Percentiles rank a stretch among this genome's conserved stretches.
Evolutionary conservation across 768 basidiomycete genomes (phyloP).

Genomic region (Rhizopogon vulgaris): DNA sequence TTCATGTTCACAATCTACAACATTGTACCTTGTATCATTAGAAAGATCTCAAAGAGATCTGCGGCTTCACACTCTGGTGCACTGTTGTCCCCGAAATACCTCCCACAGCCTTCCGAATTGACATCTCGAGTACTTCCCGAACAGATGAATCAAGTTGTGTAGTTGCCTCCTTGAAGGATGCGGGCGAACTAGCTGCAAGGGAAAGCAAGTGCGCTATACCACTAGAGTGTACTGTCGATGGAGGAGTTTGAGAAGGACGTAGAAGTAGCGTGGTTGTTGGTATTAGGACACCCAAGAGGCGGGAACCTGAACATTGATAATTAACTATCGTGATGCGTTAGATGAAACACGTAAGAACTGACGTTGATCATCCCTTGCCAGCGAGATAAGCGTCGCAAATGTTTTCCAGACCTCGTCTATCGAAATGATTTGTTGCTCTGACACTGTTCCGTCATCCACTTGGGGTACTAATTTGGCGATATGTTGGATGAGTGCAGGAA

Average conservation of each 20-base stretch:
- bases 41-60: constrained; percentile 74
- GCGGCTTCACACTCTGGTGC: constrained; percentile 51
- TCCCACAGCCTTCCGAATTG: constrained; percentile 71
- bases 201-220: constrained; percentile 62
- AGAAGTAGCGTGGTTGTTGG: constrained; percentile 73
- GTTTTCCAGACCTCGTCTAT: constrained; percentile 81
- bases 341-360: constrained; percentile 22
- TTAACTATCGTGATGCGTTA: constrained; percentile 6
- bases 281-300: constrained; percentile 63
- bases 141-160: constrained; percentile 52
- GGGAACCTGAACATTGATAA: constrained; percentile 42
- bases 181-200: constrained; percentile 66
- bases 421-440: constrained; percentile 53
- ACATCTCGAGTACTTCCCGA: constrained; percentile 64
- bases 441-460: constrained; percentile 49
- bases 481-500: constrained; percentile 80
- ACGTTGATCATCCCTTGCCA: constrained; percentile 59
- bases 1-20: not conserved
- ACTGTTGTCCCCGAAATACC: constrained; percentile 26
- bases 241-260: constrained; percentile 38
- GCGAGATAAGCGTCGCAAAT: constrained; percentile 56
- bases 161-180: constrained; percentile 82
- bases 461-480: constrained; percentile 62
- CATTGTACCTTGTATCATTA: constrained; percentile 21
- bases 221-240: constrained; percentile 45